phyloP scores from a whole-genome alignment of 768 basidiomycete species.

The Boletus tomentosulus region DNA sequence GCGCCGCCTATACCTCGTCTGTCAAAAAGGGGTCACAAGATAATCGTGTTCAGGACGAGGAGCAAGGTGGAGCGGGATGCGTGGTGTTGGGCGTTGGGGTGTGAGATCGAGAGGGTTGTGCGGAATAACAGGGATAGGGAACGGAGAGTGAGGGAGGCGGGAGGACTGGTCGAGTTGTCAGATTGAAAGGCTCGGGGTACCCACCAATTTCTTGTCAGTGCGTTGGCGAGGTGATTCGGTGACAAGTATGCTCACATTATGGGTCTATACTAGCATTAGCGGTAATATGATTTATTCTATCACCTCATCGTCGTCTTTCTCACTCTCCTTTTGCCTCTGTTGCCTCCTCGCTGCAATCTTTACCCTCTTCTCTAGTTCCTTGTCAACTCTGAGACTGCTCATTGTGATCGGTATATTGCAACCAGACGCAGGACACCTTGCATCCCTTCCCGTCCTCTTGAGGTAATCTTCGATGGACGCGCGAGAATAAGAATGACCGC shows the following conservation, averaged over 20 bases:
- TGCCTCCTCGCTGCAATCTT: slow-evolving; percentile 55
- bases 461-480: slow-evolving; percentile 68
- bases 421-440: slow-evolving; percentile 67
- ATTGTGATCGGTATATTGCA: slow-evolving; percentile 59
- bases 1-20: slow-evolving; percentile 42
- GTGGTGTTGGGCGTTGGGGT: slow-evolving; percentile 93
- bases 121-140: slow-evolving; percentile 63
- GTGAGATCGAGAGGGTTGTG: slow-evolving; percentile 80
- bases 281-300: slow-evolving; percentile 40
- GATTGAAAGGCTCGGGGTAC: slow-evolving; percentile 4
- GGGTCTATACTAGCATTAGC: slow-evolving; percentile 2
- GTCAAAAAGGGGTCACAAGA: slow-evolving; percentile 51
- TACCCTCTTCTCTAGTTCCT: slow-evolving; percentile 57
- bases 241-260: slow-evolving; percentile 9
- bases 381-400: slow-evolving; percentile 48
- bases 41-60: slow-evolving; percentile 66
- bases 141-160: slow-evolving; percentile 57
- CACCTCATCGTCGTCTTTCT: slow-evolving; percentile 41
- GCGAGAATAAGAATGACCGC: slow-evolving; percentile 80
- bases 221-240: background rate
- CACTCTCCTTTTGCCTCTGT: slow-evolving; percentile 37
- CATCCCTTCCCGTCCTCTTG: slow-evolving; percentile 26
- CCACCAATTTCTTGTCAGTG: no score
- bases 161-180: slow-evolving; percentile 43
- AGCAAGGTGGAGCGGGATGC: slow-evolving; percentile 86